Evolutionary conservation across 2,329 filamentous ascomycete genomes (phyloP).

Genomic region (Aspergillus glaucus): DNA sequence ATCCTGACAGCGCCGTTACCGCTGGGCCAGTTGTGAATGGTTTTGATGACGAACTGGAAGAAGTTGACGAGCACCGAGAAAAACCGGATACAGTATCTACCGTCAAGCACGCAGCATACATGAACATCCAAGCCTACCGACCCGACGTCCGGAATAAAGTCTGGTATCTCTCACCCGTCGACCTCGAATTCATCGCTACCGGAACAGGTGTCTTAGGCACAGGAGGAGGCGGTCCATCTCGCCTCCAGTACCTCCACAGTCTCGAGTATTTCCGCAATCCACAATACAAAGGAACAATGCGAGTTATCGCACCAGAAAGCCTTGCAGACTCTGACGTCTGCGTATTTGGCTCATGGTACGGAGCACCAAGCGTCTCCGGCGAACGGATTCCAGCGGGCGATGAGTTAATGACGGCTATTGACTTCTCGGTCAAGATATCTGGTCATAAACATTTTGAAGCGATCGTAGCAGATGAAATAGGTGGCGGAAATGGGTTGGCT

Average conservation of each 20-base stretch:
- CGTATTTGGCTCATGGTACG: slow-evolving; percentile 43
- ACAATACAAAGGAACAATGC: slow-evolving; percentile 28
- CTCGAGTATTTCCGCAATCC: slow-evolving; percentile 31
- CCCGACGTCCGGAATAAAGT: slow-evolving; percentile 24
- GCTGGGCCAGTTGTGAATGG: not conserved
- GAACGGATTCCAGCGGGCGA: slow-evolving; percentile 9
- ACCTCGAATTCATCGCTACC: slow-evolving; percentile 33
- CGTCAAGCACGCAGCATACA: slow-evolving; percentile 14
- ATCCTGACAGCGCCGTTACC: slow-evolving; percentile 35
- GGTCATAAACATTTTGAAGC: slow-evolving; percentile 28
- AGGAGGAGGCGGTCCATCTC: slow-evolving; percentile 38
- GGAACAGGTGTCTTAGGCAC: slow-evolving; percentile 35
- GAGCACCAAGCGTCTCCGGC: slow-evolving; percentile 19
- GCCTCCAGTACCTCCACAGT: slow-evolving; percentile 43
- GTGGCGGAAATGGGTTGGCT: slow-evolving; percentile 32
- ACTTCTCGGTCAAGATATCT: slow-evolving; percentile 15
- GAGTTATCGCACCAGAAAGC: slow-evolving; percentile 35
- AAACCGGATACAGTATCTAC: slow-evolving; percentile 1
- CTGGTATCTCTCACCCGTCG: slow-evolving; percentile 34
- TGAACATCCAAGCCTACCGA: slow-evolving; percentile 26
- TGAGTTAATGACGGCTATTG: slow-evolving; percentile 5
- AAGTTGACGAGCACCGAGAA: not conserved
- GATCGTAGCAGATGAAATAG: slow-evolving; percentile 23
- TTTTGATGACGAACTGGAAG: not conserved
- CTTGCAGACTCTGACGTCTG: slow-evolving; percentile 36